Evolutionary conservation across 106 monocot genomes (phyloP).

Genomic region (Phalaenopsis aphrodite): DNA sequence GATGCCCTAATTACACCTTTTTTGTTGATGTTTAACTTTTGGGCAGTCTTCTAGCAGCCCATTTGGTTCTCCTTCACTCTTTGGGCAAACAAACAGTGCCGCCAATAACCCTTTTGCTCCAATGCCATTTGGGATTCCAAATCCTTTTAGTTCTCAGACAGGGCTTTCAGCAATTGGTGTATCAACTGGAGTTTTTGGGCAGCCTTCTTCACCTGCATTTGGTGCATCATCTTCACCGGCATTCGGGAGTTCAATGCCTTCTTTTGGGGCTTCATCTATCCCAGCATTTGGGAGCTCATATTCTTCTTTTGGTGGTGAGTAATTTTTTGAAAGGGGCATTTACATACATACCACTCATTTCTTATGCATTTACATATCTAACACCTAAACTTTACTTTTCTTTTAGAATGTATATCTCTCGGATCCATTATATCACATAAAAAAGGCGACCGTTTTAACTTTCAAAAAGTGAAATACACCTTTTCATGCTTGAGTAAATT

Average conservation of each 20-base stretch:
- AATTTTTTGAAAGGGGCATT: background rate
- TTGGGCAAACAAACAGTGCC: slow-evolving; percentile 52
- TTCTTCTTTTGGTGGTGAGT: slow-evolving; percentile 54
- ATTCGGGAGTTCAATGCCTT: slow-evolving; percentile 49
- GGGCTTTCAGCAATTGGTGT: slow-evolving; percentile 63
- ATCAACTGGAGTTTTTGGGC: slow-evolving; percentile 86
- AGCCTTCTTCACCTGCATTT: slow-evolving; percentile 44
- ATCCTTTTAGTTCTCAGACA: slow-evolving; percentile 54
- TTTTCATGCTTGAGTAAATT: too few relatives aligned
- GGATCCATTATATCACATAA: too few relatives aligned
- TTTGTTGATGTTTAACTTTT: slow-evolving; percentile 46
- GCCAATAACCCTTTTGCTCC: slow-evolving; percentile 53
- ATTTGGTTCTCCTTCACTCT: slow-evolving; percentile 59
- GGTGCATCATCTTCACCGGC: slow-evolving; percentile 50
- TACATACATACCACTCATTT: too few relatives aligned
- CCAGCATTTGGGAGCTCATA: slow-evolving; percentile 64
- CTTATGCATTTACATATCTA: too few relatives aligned
- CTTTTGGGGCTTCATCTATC: slow-evolving; percentile 63
- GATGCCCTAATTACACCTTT: background rate
- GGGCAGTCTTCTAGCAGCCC: slow-evolving; percentile 70
- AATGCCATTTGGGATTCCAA: slow-evolving; percentile 65
- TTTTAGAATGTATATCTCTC: too few relatives aligned
- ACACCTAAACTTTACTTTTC: too few relatives aligned
- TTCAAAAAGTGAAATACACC: too few relatives aligned
- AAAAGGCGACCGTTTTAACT: too few relatives aligned